These are phyloP conservation scores for Diaporthe aspalathi DNA, from an alignment of 2,329 filamentous ascomycete species.

Conservation along the genomic window DNA sequence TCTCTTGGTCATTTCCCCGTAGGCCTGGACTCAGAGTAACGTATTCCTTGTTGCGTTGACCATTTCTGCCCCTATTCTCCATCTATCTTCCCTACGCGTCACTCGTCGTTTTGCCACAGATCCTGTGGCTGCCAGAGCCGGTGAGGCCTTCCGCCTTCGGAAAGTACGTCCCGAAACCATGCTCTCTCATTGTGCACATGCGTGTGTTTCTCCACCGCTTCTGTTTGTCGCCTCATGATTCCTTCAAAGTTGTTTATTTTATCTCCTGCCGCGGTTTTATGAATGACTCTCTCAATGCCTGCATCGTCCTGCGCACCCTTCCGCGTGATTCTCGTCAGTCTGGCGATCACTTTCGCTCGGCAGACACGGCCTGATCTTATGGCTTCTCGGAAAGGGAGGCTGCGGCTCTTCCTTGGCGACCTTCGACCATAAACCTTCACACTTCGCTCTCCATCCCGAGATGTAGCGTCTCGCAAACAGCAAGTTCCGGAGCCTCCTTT, in stretches of 20 bases:
- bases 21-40: not conserved
- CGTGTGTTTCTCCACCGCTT: not conserved
- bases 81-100: not conserved
- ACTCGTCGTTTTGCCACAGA: not conserved
- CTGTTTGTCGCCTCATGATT: too few relatives aligned
- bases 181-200: not conserved
- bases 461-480: not conserved
- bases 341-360: not conserved
- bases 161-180: not conserved
- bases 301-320: not conserved
- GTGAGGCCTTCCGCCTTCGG: too few relatives aligned
- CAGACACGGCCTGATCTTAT: not conserved
- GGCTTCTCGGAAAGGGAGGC: not conserved
- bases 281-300: not conserved
- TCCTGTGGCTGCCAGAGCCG: too few relatives aligned
- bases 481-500: not conserved
- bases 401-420: not conserved
- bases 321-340: not conserved
- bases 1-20: not conserved
- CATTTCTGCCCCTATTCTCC: not conserved
- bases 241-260: not conserved
- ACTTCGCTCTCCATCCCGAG: not conserved
- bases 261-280: not conserved
- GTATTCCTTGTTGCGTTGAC: not conserved
- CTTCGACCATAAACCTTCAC: not conserved